Evolutionary conservation across 768 basidiomycete genomes (phyloP), one percentile per base, ranked within the genome.

Genomic region (Hygrocybe punicea): DNA sequence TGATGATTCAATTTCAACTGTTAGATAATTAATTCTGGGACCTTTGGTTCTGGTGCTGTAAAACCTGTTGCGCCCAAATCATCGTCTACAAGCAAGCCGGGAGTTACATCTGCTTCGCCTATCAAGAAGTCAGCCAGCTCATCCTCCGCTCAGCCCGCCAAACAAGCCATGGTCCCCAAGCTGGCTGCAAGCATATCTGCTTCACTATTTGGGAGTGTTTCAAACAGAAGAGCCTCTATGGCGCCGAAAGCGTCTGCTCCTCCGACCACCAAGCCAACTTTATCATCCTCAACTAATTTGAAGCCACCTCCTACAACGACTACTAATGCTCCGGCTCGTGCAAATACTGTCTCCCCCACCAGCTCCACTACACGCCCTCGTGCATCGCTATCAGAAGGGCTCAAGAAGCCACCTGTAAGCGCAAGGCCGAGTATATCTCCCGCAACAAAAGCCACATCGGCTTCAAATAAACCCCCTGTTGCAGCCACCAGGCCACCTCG

Each of bases 1-100:
- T 50, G 14, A 49, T 40, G 39, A 51, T n/a, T 58, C n/a, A n/a
- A n/a, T n/a, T 40, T 66, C 63, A 58, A 54, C 61, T 21, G 61
- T 37, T 66, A 89, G 87, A 79, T 85, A 56, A 74, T 85, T 63
- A 84, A 73, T 69, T 81, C 85, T 56, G 83, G 85, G 59, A 85
- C 85, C 60, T 85, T 86, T 75, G 82, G 84, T 60, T 63, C 80
- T 67, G 84, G 84, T 60, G 62, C 75, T 56, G 72, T 81, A 51
- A 86, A 81, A 17, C 57, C 66, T 40, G 55, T 61, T 37, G 37
- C 63, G 37, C 60, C 63, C 57, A 71, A 69, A 56, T 34, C 66
- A 19, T 56, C 60, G 6, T 13, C 58, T 10, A 48, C 64, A n/a
- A 44, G 56, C n/a, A 58, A 58, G 23, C 34, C 59, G 11, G 16